phyloP scores from a whole-genome alignment of 768 basidiomycete species.

The Dioszegia crocea region DNA sequence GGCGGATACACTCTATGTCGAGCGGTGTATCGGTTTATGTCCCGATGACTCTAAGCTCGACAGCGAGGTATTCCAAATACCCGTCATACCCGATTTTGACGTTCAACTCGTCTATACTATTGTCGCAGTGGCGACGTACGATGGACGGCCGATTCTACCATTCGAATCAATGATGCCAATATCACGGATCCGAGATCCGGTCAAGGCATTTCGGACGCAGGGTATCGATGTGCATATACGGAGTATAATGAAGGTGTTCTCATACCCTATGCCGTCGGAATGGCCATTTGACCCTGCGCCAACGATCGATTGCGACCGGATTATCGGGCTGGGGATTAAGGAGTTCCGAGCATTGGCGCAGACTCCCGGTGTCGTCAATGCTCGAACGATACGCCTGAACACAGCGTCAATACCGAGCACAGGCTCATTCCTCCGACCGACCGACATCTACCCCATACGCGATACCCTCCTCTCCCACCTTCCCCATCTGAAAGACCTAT shows the following conservation, averaged over 20 bases:
- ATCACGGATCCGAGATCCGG: not conserved
- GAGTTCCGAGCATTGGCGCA: not conserved
- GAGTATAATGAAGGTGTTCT: not conserved
- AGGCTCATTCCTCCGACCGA: not conserved
- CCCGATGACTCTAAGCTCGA: not conserved
- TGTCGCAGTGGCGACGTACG: not conserved
- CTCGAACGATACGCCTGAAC: not conserved
- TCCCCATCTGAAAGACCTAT: not conserved
- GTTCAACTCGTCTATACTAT: not conserved
- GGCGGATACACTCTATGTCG: conserved; percentile 1
- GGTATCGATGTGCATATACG: conserved; percentile 2
- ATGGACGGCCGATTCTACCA: not conserved
- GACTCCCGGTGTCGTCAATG: not conserved
- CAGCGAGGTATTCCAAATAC: not conserved
- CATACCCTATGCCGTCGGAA: not conserved
- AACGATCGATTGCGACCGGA: conserved; percentile 1
- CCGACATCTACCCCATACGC: conserved; percentile 1
- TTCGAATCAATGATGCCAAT: conserved; percentile 3
- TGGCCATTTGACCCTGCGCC: not conserved
- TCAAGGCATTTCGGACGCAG: not conserved
- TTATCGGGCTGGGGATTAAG: conserved; percentile 2
- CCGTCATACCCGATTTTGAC: not conserved
- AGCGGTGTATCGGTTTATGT: conserved; percentile 1
- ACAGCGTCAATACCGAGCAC: not conserved
- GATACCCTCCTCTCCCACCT: not conserved